Evolutionary conservation across 306 rosid genomes (phyloP).

Genomic region (Prunus dulcis): DNA sequence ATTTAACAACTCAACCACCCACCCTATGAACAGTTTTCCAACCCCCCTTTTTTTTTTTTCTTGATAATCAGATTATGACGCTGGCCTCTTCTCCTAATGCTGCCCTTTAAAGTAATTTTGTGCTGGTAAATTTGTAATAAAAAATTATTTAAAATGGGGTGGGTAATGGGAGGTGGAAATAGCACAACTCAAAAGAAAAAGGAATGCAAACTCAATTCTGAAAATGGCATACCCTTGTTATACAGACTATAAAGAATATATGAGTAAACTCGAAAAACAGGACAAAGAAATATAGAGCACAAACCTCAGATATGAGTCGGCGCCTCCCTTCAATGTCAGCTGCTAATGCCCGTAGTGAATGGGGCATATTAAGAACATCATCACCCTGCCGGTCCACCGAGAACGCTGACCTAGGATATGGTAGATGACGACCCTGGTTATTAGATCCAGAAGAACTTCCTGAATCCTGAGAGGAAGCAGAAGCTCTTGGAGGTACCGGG

Average conservation of each 20-base stretch:
- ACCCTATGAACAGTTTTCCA: background rate
- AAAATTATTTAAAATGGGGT: background rate
- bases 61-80: background rate
- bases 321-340: slow-evolving; percentile 83
- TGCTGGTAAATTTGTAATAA: background rate
- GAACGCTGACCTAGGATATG: slow-evolving; percentile 52
- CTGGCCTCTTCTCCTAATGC: background rate
- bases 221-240: slow-evolving; percentile 14
- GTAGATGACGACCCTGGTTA: slow-evolving; percentile 46
- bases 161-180: background rate
- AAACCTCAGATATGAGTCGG: slow-evolving; percentile 77
- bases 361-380: slow-evolving; percentile 49
- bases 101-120: background rate
- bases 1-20: background rate
- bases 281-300: slow-evolving; percentile 17
- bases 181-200: background rate
- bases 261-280: slow-evolving; percentile 1
- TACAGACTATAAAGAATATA: slow-evolving; percentile 19
- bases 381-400: slow-evolving; percentile 60
- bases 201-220: background rate
- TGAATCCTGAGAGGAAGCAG: slow-evolving; percentile 48
- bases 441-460: slow-evolving; percentile 26
- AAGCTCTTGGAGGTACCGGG: slow-evolving; percentile 53
- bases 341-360: slow-evolving; percentile 56
- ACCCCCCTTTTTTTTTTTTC: background rate